Evolutionary conservation across 2,329 filamentous ascomycete species (phyloP), one percentile per base, ranked within the genome.

Genomic region (Fusarium armeniacum): DNA sequence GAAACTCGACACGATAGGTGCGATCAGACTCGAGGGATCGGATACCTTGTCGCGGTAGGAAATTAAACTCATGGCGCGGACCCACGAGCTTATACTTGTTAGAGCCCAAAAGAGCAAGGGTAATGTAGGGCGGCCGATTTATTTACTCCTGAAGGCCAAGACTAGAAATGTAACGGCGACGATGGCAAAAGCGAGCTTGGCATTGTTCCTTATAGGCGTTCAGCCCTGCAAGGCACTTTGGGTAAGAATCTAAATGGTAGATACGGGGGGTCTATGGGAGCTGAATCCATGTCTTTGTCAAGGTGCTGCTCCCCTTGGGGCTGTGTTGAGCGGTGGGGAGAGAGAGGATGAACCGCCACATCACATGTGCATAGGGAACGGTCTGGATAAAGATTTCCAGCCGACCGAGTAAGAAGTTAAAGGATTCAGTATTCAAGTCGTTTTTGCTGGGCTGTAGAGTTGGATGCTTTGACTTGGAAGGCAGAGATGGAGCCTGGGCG

Each of bases 51-150:
- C 46, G 36, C 16, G 51, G 57, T 46, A 69, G 44, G 40, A 54
- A 50, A 66, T 66, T 54, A 46, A 38, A 55, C 36, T 49, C 46
- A 50, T 35, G 56, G 61, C 58, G 54, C 12, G 60, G 60, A 54
- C 57, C 67, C 59, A 62, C 47, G 50, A 22, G 61, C 44, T 30
- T 59, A 18, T 53, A 71, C 56, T 58, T 28, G 26, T 44, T 44
- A 16, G 8, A 44, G 41, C 11, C 12, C 10, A 11, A 18, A 18
- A 45, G 2, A 35, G 43, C 44, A 58, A 16, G 57, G 61, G 12
- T 35, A 35, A 16, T 35, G 11, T 30, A 30, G 28, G 10, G 32
- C 32, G 33, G 33, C 6, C 33, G 16, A 35, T 35, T 35, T 35
- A 30, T 11, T 11, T 30, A 35, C 33, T 35, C n/a, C 26, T 38